These are phyloP conservation scores for Acanthamoeba castellanii DNA, from an alignment of 208 protist species.

Conservation along the genomic window DNA sequence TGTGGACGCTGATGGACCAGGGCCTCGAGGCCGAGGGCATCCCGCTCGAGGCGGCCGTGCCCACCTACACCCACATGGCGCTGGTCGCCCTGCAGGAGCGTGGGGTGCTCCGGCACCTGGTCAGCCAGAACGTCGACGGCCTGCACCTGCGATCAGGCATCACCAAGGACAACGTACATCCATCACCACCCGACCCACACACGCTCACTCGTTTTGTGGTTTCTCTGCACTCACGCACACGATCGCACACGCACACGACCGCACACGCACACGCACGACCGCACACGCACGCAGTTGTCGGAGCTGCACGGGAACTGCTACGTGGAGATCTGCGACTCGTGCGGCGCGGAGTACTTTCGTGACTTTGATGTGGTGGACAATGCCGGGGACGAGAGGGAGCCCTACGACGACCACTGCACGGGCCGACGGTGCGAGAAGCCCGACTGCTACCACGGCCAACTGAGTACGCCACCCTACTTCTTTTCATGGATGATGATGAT, in stretches of 20 bases:
- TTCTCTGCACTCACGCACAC: background rate
- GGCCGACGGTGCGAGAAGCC: constrained; percentile 5
- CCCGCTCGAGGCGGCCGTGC: constrained; percentile 51
- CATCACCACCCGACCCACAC: background rate
- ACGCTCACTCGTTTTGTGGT: background rate
- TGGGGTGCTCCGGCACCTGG: constrained; percentile 73
- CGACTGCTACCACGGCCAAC: constrained; percentile 36
- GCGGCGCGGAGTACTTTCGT: constrained; percentile 62
- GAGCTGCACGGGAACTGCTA: constrained; percentile 78
- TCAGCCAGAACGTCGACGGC: constrained; percentile 77
- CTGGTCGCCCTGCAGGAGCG: constrained; percentile 60
- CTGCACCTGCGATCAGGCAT: constrained; percentile 76
- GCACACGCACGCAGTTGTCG: background rate
- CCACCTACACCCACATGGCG: constrained; percentile 83
- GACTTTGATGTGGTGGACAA: constrained; percentile 66
- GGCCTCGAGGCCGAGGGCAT: background rate
- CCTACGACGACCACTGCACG: constrained; percentile 48
- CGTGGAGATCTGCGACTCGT: constrained; percentile 70
- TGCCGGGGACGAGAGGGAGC: background rate
- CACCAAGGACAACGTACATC: background rate
- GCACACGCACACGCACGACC: background rate
- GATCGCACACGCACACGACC: too few species aligned
- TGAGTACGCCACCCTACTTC: background rate
- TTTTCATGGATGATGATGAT: background rate
- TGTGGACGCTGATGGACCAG: constrained; percentile 79